Conservation (phyloP, 768 basidiomycete species). For the Wakefieldia striispora region DNA sequence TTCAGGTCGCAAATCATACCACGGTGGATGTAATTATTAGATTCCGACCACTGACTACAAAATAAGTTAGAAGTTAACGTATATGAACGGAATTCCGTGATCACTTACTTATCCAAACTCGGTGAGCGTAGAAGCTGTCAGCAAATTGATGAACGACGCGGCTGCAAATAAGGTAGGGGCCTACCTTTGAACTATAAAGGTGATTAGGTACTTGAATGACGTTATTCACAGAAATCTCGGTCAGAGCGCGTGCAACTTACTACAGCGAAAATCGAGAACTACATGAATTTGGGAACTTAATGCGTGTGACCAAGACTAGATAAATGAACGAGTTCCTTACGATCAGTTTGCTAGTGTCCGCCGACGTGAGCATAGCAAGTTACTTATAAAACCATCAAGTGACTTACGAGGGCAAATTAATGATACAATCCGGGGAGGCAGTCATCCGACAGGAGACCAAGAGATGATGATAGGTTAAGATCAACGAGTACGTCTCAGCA, state of each 20-base stretch:
- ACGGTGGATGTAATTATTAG: conserved; percentile 10
- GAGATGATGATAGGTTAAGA: not conserved
- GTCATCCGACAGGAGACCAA: conserved; percentile 14
- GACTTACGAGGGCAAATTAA: conserved; percentile 9
- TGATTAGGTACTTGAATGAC: conserved; percentile 13
- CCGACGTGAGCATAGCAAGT: not conserved
- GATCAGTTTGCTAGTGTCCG: not conserved
- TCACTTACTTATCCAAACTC: conserved; percentile 29
- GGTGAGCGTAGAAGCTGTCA: conserved; percentile 27
- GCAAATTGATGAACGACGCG: not conserved
- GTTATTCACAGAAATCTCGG: not conserved
- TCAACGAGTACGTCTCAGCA: not conserved
- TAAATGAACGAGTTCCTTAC: conserved; percentile 1
- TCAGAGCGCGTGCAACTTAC: conserved; percentile 3
- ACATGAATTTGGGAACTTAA: not conserved
- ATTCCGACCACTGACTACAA: conserved; percentile 22
- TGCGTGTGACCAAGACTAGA: not conserved
- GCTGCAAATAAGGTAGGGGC: not conserved
- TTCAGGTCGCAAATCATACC: conserved; percentile 9
- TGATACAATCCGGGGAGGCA: not conserved
- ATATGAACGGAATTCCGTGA: not conserved
- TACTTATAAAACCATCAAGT: not conserved
- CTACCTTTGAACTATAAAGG: conserved; percentile 24
- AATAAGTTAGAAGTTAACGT: not conserved
- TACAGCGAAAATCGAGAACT: not conserved